phyloP scores from a whole-genome alignment of 2,329 filamentous ascomycete genomes.

The Exophiala sideris region DNA sequence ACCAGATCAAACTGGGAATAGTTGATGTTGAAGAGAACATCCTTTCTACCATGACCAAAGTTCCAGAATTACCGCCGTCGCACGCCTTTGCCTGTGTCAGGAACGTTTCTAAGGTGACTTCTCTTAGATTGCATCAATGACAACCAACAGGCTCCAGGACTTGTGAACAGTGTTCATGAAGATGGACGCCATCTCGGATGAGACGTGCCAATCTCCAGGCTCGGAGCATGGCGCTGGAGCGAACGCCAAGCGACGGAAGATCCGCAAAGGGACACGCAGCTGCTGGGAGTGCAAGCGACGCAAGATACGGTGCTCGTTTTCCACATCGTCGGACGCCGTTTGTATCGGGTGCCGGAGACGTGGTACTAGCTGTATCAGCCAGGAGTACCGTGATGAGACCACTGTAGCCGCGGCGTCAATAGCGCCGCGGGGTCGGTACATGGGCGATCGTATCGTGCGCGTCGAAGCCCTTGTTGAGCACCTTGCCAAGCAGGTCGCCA shows the following conservation, averaged over 20 bases:
- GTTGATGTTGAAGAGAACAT: too few relatives aligned
- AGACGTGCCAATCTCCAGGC: too few relatives aligned
- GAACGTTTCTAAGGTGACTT: too few relatives aligned
- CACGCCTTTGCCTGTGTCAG: too few relatives aligned
- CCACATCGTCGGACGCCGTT: conserved; percentile 35
- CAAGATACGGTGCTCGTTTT: conserved; percentile 52
- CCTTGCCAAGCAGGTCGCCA: neutral
- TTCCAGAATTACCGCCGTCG: too few relatives aligned
- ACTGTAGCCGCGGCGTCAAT: neutral
- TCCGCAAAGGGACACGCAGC: conserved; percentile 56
- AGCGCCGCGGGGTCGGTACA: neutral
- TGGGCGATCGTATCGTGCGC: neutral
- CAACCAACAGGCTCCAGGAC: too few relatives aligned
- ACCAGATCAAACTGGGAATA: too few relatives aligned
- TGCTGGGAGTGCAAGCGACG: conserved; percentile 60
- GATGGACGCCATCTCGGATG: too few relatives aligned
- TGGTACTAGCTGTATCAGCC: conserved; percentile 32
- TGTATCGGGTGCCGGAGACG: conserved; percentile 50
- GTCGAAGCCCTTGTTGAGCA: neutral
- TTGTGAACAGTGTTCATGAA: too few relatives aligned
- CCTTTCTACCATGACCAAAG: too few relatives aligned
- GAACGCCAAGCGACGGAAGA: conserved; percentile 38
- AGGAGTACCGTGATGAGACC: conserved; percentile 21
- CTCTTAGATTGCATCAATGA: too few relatives aligned
- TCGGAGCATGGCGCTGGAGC: too few relatives aligned